phyloP scores from a whole-genome alignment of 108 stramenopile species.

The Nitzschia palea region DNA sequence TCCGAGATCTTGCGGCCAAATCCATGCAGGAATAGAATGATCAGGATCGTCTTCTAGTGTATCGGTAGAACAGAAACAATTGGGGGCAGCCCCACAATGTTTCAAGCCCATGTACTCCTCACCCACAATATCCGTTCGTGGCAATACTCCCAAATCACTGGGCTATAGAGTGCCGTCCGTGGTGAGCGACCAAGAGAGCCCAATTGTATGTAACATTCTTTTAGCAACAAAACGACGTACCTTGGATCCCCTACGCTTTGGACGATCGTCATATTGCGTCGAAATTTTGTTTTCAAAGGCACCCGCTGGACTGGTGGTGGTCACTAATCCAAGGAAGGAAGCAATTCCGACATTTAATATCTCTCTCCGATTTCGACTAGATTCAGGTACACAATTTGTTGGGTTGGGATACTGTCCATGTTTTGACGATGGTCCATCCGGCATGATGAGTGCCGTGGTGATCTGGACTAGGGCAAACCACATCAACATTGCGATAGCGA shows the following conservation, averaged over 20 bases:
- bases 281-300: conserved; percentile 83
- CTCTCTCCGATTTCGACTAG: not conserved
- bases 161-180: too few species aligned
- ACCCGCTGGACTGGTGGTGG: conserved; percentile 18
- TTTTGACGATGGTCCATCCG: too few species aligned
- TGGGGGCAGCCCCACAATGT: conserved; percentile 78
- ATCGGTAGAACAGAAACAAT: conserved; percentile 86
- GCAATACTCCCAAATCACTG: conserved; percentile 68
- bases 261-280: conserved; percentile 80
- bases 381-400: too few species aligned
- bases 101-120: conserved; percentile 79
- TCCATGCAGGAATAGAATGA: conserved; percentile 69
- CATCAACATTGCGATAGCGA: too few species aligned
- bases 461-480: too few species aligned
- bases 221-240: not conserved
- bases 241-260: conserved; percentile 71
- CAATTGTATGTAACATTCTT: conserved; percentile 13
- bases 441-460: too few species aligned
- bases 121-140: conserved; percentile 57
- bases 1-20: conserved; percentile 43
- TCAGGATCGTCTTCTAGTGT: conserved; percentile 61
- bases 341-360: not conserved
- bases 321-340: not conserved
- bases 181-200: too few species aligned
- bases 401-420: too few species aligned